Evolutionary conservation across 306 rosid species (phyloP), one percentile per base, ranked within the genome.

Genomic region (Pyrus betulifolia): DNA sequence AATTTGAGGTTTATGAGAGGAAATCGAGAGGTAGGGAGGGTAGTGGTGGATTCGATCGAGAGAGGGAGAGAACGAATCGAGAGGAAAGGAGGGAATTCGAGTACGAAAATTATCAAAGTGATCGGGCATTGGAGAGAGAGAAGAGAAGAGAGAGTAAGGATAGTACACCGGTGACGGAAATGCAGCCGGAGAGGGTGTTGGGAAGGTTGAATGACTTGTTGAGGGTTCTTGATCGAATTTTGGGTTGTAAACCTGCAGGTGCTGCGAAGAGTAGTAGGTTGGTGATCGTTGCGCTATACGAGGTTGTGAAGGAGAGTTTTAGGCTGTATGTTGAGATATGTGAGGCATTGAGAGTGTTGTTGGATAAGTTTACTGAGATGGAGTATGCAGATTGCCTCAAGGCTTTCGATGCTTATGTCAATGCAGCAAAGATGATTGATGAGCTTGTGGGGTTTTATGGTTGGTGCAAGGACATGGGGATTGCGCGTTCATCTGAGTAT

Each of bases 381-480:
- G 94, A 90, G 62, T 91, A 85, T 75, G 85, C 46, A 22, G 87
- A 88, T 76, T 88, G 91, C 78, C 88, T 80, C 1, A 84, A 84
- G 73, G 91, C 91, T 33, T 93, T 91, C 68, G 88, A 91, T 72
- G 82, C 76, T 70, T 93, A 89, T 82, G 94, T 89, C 5, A 57
- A 45, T 69, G 88, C 94, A 3, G 88, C 93, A 0, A 94, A 88
- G 82, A 80, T 77, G 85, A 85, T 90, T 71, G 94, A 91, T 84
- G 93, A 86, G 71, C 86, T 94, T 13, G 86, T 69, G 14, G 90
- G 68, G 58, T 93, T 93, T 84, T 91, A 91, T 54, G 76, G 78
- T 75, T 91, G 93, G 98, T 93, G 96, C 64, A 93, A 88, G 81
- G 93, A 90, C 59, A 71, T 70, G 75, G 97, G 98, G 21, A 82